Evolutionary conservation across 2,329 filamentous ascomycete genomes (phyloP), one percentile per base, ranked within the genome.

Genomic region (Ophiobolus disseminans): DNA sequence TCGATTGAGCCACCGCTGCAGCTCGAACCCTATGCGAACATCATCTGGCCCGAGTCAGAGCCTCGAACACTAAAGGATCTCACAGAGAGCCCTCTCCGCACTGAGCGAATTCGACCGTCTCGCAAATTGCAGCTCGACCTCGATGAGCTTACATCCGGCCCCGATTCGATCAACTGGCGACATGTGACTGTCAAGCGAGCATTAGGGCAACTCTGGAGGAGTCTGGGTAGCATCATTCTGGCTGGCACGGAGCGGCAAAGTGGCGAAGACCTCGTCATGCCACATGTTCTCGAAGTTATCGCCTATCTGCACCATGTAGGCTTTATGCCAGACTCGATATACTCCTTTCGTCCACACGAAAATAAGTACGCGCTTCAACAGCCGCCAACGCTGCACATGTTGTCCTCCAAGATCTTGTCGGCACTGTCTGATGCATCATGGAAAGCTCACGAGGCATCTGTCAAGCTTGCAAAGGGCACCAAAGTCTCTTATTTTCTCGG

Each of bases 401-500:
- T 81, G 0, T 79, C 76, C 2, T 75, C 76, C 3, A 72, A 75
- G 14, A 81, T 81, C 25, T 59, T 81, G 20, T 77, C 75, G 0
- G 76, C 78, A 3, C 60, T 81, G 25, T 78, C 78, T 4, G 79
- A 81, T 62, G 78, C 79, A 3, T 74, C 74, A 1, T 80, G 77
- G 78, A 72, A 71, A 40, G 77, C 76, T 5, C 76, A 78, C 40
- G 76, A 80, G 57, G 61, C 63, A 4, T 68, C 70, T 20, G 58
- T 63, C 4, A 64, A 62, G 41, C 47, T 45, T 19, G 59, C 66
- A 36, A 45, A 62, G 49, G 62, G 53, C n/a, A 58, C 62, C 20
- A 73, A 74, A n/a, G 67, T 66, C 3, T 60, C 65, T 4, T 75
- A 76, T 42, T 72, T 74, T 30, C 59, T 77, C 9, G 70, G 74